Evolutionary conservation across 768 basidiomycete genomes (phyloP), one percentile per base, ranked within the genome.

Genomic region (Lactifluus pinguis): DNA sequence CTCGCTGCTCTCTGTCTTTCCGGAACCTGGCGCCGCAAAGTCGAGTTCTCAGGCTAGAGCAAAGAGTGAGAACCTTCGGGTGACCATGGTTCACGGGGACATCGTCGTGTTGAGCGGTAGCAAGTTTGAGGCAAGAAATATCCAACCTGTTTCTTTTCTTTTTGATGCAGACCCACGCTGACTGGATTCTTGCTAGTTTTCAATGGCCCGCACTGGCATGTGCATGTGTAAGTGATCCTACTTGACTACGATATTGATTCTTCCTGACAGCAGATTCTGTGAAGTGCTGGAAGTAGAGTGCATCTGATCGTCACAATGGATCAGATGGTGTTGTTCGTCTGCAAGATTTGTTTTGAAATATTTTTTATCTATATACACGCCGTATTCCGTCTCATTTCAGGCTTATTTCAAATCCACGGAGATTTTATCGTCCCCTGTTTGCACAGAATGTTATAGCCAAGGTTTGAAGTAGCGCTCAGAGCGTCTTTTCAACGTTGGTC

Each of bases 71-170:
- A 51, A 45, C n/a, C 59, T 66, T n/a, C 57, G 55, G 32, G 65
- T 66, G 15, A 60, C 65, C 49, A 60, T 66, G 51, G 53, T 64
- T 34, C 65, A 65, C 15, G 65, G 65, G 4, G 65, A 65, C 39
- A 53, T 60, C 25, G 53, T 57, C 13, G 45, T 64, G 6, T n/a
- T 65, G 34, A 52, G 50, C 11, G 58, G 59, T 17, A 10, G 13
- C 41, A 34, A 50, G 11, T 61, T 51, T n/a, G 60, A 63, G 53
- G 62, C 42, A 51, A 58, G 56, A 38, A 42, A 15, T 19, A 14
- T n/a, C n/a, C 6, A 6, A 9, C 38, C 13, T 25, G 4, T 45
- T 9, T 25, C 2, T 25, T 25, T 25, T 25, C 2, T 25, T 25
- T 25, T 25, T 25, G 25, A 25, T 25, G 25, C 25, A 25, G 6